These are phyloP conservation scores for Russula brevipes DNA, from an alignment of 768 basidiomycete genomes.

Conservation along the genomic window DNA sequence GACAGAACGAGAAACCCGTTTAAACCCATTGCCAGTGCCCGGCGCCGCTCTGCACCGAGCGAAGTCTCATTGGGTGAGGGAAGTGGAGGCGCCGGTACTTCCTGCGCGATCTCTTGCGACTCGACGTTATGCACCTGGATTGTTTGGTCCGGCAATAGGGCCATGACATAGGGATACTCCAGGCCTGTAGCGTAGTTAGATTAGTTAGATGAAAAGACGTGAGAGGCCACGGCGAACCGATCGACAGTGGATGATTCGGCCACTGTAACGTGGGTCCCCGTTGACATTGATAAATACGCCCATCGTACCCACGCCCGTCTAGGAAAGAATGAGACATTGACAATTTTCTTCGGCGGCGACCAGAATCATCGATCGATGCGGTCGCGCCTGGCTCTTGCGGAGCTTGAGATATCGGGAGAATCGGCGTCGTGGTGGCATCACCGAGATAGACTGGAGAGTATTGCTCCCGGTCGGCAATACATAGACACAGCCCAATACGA, in stretches of 20 bases:
- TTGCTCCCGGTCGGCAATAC: constrained; percentile 53
- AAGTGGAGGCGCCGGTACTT: constrained; percentile 46
- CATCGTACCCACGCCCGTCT: constrained; percentile 54
- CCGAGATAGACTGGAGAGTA: constrained; percentile 55
- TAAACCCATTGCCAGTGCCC: constrained; percentile 30
- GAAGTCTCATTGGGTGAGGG: constrained; percentile 24
- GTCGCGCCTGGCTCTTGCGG: constrained; percentile 34
- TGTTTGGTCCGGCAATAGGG: constrained; percentile 71
- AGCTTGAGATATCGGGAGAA: constrained; percentile 78
- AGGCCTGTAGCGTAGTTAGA: constrained; percentile 43
- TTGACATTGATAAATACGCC: too few species aligned
- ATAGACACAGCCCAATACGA: constrained; percentile 58
- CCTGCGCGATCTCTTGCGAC: constrained; percentile 66
- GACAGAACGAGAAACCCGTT: constrained; percentile 43
- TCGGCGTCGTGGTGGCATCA: constrained; percentile 58
- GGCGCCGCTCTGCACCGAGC: constrained; percentile 30
- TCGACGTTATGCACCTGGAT: constrained; percentile 80
- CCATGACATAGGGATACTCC: constrained; percentile 76
- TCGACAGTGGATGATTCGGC: constrained; percentile 30
- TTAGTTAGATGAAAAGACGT: background rate
- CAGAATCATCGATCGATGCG: constrained; percentile 34
- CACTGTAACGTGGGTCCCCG: too few species aligned
- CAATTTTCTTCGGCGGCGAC: constrained; percentile 57
- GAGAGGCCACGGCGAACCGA: constrained; percentile 51
- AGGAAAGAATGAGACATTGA: constrained; percentile 72